Percentiles rank a stretch among this genome's conserved stretches.
Conservation (phyloP, 768 basidiomycete genomes). For the Agrocybe praecox region DNA sequence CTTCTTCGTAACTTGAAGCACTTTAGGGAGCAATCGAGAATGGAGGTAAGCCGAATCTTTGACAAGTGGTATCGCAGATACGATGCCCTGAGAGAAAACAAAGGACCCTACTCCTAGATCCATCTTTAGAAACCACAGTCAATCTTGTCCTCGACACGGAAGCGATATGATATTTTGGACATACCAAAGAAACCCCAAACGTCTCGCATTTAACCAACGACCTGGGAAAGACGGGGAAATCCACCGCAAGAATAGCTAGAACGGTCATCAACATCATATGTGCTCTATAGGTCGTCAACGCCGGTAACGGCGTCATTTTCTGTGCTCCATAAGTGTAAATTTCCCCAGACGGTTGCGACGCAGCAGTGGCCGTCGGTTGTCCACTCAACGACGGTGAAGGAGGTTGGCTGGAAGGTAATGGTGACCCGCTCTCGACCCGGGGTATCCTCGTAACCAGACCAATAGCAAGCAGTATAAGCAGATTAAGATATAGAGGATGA, state of each 20-base stretch:
- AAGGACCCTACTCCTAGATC: constrained; percentile 97
- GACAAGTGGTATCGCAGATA: constrained; percentile 83
- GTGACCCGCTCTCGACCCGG: constrained; percentile 43
- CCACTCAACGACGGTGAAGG: constrained; percentile 19
- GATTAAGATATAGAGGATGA: constrained; percentile 52
- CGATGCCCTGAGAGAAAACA: constrained; percentile 93
- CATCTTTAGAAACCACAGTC: constrained; percentile 68
- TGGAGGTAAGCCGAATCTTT: constrained; percentile 59
- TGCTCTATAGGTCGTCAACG: constrained; percentile 85
- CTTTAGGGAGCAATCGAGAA: constrained; percentile 50
- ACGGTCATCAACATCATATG: constrained; percentile 96
- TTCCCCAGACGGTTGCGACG: not conserved
- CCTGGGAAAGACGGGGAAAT: constrained; percentile 92
- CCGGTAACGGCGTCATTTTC: constrained; percentile 57
- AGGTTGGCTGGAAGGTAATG: constrained; percentile 50
- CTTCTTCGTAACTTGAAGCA: constrained; percentile 55
- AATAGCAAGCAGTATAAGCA: constrained; percentile 49
- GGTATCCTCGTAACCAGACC: constrained; percentile 46
- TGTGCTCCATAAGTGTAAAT: not conserved
- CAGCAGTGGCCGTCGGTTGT: not conserved
- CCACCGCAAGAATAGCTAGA: constrained; percentile 91
- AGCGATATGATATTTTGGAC: constrained; percentile 2
- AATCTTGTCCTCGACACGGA: not conserved
- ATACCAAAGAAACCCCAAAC: constrained; percentile 92
- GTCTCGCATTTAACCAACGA: constrained; percentile 90